Conservation (phyloP, 805 yeast species). For the Barnettozyma botsteinii region DNA sequence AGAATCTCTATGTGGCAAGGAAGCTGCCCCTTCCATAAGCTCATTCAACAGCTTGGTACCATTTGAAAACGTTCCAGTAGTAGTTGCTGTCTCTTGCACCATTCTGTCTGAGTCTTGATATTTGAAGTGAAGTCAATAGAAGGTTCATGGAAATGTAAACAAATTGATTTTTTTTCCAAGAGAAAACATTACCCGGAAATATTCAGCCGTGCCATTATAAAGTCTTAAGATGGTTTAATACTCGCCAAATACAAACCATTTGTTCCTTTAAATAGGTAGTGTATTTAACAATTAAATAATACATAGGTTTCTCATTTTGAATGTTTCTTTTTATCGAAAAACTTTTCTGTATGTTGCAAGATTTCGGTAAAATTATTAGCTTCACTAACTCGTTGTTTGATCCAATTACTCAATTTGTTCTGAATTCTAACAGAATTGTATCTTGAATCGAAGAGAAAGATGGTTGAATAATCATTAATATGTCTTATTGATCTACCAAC, state of each 20-base stretch:
- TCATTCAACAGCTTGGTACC: constrained; percentile 48
- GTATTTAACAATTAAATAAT: no score
- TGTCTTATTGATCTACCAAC: constrained; percentile 91
- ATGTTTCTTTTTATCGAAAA: constrained; percentile 12
- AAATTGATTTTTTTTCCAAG: constrained; percentile 1
- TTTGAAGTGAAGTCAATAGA: not conserved
- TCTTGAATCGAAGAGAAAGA: constrained; percentile 65
- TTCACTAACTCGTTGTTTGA: constrained; percentile 37
- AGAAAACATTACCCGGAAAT: constrained; percentile 5
- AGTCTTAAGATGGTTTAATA: no score
- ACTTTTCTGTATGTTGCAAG: constrained; percentile 18
- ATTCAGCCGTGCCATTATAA: no score
- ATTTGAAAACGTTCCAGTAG: constrained; percentile 4
- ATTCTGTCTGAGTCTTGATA: not conserved
- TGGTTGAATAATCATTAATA: constrained; percentile 69
- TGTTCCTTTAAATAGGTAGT: no score
- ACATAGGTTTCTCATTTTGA: no score
- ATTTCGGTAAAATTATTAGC: constrained; percentile 16
- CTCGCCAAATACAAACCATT: no score
- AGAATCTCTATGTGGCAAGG: constrained; percentile 58
- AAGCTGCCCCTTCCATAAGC: constrained; percentile 68
- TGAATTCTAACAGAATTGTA: constrained; percentile 43
- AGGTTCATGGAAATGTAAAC: constrained; percentile 4
- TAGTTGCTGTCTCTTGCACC: constrained; percentile 1
- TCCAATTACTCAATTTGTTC: constrained; percentile 69